phyloP scores from a whole-genome alignment of 139 green algal species.

The Nannochloris sp. region DNA sequence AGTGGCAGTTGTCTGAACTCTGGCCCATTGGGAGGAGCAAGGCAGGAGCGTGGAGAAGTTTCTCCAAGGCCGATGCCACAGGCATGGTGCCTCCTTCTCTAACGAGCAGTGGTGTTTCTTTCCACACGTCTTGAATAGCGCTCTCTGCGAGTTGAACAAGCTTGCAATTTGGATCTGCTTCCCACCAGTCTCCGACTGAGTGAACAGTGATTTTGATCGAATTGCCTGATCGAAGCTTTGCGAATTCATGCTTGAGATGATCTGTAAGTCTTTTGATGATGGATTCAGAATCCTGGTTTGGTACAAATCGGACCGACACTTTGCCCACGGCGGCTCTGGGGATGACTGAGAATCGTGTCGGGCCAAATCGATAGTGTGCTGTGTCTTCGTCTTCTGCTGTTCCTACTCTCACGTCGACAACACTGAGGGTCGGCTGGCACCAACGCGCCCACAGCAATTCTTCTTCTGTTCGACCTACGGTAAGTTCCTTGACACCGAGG shows the following conservation, averaged over 20 bases:
- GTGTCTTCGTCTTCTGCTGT: constrained; percentile 24
- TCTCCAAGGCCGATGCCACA: constrained; percentile 80
- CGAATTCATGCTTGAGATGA: constrained; percentile 77
- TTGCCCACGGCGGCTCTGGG: constrained; percentile 68
- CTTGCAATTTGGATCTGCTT: constrained; percentile 52
- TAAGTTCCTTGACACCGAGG: constrained; percentile 63
- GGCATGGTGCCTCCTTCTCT: constrained; percentile 80
- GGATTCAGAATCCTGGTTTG: constrained; percentile 40
- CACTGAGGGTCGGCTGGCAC: constrained; percentile 73
- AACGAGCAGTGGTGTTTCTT: constrained; percentile 64
- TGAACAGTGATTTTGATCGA: constrained; percentile 49
- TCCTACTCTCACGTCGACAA: constrained; percentile 73
- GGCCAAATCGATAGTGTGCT: constrained; percentile 66
- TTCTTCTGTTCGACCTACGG: constrained; percentile 27
- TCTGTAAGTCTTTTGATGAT: constrained; percentile 33
- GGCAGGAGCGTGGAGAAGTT: constrained; percentile 70
- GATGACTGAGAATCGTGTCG: constrained; percentile 89
- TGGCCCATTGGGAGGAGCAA: constrained; percentile 90
- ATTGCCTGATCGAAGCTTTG: constrained; percentile 71
- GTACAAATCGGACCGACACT: constrained; percentile 64
- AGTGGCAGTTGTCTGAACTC: constrained; percentile 69
- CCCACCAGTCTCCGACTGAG: constrained; percentile 82
- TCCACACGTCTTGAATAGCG: constrained; percentile 68
- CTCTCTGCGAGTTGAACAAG: constrained; percentile 65
- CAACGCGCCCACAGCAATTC: constrained; percentile 78